A percentile compares a stretch with the other conserved stretches of the same genome.
phyloP scores from a whole-genome alignment of 139 green algal genomes.

The Chlorella sp. region DNA sequence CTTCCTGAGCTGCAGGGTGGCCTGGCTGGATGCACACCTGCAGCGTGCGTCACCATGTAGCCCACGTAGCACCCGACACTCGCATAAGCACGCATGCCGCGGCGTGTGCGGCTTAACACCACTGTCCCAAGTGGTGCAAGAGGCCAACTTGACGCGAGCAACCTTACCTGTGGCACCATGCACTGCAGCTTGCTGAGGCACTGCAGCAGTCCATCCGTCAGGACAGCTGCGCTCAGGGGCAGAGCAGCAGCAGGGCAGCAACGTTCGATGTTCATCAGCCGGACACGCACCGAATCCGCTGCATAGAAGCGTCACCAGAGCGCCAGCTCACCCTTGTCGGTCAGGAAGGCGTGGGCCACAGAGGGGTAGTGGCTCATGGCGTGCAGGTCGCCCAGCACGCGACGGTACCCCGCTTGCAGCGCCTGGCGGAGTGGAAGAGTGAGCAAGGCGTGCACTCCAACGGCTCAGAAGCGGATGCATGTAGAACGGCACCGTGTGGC shows the following conservation, averaged over 20 bases:
- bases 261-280: background rate
- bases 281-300: background rate
- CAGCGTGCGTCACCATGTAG: background rate
- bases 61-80: background rate
- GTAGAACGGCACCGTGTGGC: background rate
- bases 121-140: background rate
- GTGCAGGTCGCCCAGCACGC: constrained; percentile 26
- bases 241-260: background rate
- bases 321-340: background rate
- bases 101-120: background rate
- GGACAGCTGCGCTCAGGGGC: background rate
- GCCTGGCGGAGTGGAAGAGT: background rate
- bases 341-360: constrained; percentile 21
- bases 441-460: background rate
- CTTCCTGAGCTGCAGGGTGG: background rate
- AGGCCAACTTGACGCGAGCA: background rate
- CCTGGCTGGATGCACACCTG: background rate
- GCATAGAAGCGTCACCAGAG: background rate
- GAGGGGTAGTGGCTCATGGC: constrained; percentile 19
- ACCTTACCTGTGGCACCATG: background rate
- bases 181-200: constrained; percentile 3
- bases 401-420: constrained; percentile 9
- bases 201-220: background rate
- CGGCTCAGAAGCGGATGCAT: background rate
- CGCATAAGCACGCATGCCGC: too few relatives aligned